phyloP scores from a whole-genome alignment of 106 monocot genomes.

The Allium cepa region DNA sequence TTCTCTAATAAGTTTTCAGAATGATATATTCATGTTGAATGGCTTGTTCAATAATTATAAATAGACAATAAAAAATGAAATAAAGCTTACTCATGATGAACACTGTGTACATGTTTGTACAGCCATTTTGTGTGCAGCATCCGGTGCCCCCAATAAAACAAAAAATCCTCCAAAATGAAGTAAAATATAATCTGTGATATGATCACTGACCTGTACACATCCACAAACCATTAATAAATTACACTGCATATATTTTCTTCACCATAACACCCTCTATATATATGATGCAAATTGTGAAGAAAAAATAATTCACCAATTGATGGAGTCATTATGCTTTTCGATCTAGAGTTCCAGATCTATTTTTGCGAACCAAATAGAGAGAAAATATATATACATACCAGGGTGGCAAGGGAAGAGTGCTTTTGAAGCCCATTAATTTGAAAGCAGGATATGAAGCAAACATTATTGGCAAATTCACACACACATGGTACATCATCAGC shows the following conservation, averaged over 20 bases:
- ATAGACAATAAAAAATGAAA: background rate
- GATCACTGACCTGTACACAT: slow-evolving; percentile 43
- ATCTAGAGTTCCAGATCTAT: no score
- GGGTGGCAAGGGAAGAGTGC: slow-evolving; percentile 66
- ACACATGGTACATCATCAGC: slow-evolving; percentile 63
- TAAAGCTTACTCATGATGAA: slow-evolving; percentile 63
- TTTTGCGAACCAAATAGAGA: background rate
- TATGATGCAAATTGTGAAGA: no score
- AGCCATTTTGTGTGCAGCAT: slow-evolving; percentile 63
- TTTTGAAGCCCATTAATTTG: slow-evolving; percentile 75
- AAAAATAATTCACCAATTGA: background rate
- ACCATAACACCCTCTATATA: no score
- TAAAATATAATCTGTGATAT: slow-evolving; percentile 52
- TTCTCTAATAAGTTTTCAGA: no score
- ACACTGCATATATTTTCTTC: no score
- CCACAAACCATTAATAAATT: slow-evolving; percentile 1
- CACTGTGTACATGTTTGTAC: slow-evolving; percentile 67
- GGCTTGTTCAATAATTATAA: background rate
- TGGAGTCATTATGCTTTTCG: no score
- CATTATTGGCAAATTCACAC: slow-evolving; percentile 90
- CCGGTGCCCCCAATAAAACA: slow-evolving; percentile 76
- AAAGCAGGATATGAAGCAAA: slow-evolving; percentile 74
- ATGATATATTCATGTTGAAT: no score
- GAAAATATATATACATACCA: slow-evolving; percentile 33
- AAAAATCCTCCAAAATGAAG: slow-evolving; percentile 68